phyloP scores from a whole-genome alignment of 1,139 yeast genomes.

The Yamadazyma sp. region DNA sequence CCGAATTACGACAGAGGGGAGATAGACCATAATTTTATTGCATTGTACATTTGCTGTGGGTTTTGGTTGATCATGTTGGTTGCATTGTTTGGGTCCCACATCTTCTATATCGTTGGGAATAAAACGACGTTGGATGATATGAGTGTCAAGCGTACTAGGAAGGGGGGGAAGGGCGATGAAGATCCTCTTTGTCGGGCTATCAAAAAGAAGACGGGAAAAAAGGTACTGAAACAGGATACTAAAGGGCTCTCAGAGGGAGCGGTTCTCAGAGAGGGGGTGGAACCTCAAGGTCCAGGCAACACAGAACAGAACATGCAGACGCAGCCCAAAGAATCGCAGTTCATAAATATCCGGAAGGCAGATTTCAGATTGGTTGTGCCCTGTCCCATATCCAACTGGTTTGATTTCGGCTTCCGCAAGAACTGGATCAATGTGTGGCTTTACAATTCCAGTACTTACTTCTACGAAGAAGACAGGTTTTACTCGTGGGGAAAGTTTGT shows the following conservation, averaged over 20 bases:
- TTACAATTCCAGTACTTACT: conserved; percentile 10
- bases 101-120: conserved; percentile 40
- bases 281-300: too few relatives aligned
- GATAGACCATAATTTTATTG: conserved; percentile 49
- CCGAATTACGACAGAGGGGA: conserved; percentile 21
- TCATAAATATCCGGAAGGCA: conserved; percentile 27
- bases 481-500: conserved; percentile 16
- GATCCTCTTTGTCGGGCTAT: background rate
- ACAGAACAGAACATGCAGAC: too few relatives aligned
- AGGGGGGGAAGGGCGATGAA: background rate
- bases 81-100: conserved; percentile 35
- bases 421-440: conserved; percentile 37
- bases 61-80: conserved; percentile 44
- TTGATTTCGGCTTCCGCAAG: conserved; percentile 27
- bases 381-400: conserved; percentile 27
- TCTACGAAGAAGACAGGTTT: conserved; percentile 7
- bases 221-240: too few relatives aligned
- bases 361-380: conserved; percentile 31
- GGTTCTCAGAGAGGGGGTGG: too few relatives aligned
- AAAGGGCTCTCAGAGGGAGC: too few relatives aligned
- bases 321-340: conserved; percentile 26
- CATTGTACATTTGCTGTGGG: conserved; percentile 36
- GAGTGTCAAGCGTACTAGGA: conserved; percentile 21
- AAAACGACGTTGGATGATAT: conserved; percentile 47
- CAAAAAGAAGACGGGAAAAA: background rate